Conservation (phyloP, 1,284 basidiomycete genomes). For the Xerocomus minutiporus region DNA sequence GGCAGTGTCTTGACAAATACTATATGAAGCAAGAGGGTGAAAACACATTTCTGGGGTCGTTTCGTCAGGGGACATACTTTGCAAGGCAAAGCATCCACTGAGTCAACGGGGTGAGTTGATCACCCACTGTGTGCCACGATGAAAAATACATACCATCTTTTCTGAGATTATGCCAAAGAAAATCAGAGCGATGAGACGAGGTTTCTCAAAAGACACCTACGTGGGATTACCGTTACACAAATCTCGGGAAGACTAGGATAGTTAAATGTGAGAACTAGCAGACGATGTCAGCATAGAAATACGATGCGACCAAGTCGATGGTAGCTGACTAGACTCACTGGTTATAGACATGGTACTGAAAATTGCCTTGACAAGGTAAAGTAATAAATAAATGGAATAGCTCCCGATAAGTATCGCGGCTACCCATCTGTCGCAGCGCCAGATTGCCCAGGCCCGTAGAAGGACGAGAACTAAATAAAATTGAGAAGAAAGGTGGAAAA, state of each 20-base stretch:
- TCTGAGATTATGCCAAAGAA: neutral
- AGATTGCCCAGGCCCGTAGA: conserved; percentile 16
- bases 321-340: neutral
- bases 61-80: neutral
- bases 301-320: neutral
- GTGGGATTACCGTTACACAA: neutral
- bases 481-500: neutral
- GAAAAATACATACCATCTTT: neutral
- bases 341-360: neutral
- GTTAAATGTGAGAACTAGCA: neutral
- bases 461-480: conserved; percentile 12
- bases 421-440: conserved; percentile 5
- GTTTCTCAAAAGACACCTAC: neutral
- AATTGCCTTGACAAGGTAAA: neutral
- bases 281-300: neutral
- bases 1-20: neutral
- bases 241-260: neutral
- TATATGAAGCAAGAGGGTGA: neutral
- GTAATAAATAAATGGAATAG: conserved; percentile 5
- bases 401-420: neutral
- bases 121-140: neutral
- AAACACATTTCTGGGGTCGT: neutral
- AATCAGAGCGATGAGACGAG: neutral
- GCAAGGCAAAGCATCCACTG: neutral
- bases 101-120: neutral